Evolutionary conservation across 2,329 filamentous ascomycete genomes (phyloP), one percentile per base, ranked within the genome.

Genomic region (Aspergillus neotritici): DNA sequence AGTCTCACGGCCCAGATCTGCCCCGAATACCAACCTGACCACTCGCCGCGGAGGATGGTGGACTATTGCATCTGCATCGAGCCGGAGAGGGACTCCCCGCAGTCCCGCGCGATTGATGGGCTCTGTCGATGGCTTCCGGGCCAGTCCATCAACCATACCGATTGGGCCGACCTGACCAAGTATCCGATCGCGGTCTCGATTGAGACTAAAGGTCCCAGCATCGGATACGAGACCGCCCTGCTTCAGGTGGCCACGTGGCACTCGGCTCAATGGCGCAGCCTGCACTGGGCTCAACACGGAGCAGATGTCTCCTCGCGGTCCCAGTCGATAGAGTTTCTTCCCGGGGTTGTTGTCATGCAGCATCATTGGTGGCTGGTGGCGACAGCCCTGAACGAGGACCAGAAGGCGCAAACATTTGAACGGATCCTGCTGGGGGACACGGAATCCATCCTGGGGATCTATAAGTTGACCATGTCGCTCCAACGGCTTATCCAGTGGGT

Each of bases 121-220:
- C 9, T 37, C 10, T 37, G 16, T 17, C 21, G 21, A 21, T 14
- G 29, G 13, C 35, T 13, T 12, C 35, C 35, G 35, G 35, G 16
- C 13, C 21, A 21, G n/a, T 37, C 17, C 9, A 37, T 37, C 17
- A 37, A 37, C 35, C 35, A 37, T 37, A 37, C 35, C 5, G 35
- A 37, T 29, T 37, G 17, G 35, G 35, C 16, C 21, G 35, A 37
- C 35, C 25, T 37, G 17, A 37, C 16, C 1, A 14, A 37, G 16
- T 37, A 29, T 29, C 35, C 17, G 12, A 29, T 37, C 12, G 35
- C 35, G 9, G n/a, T 37, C 25, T 37, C 17, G 10, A 37, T 37
- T 10, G 35, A 37, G 35, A 37, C 35, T n/a, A 37, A 37, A 37
- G 35, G 35, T 13, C 35, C 35, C 10, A 37, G 16, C 29, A 21